A percentile compares a stretch with the other conserved stretches of the same genome.
Evolutionary conservation across 371 early-diverging fungal genomes (phyloP).

Genomic region (Apophysomyces ossiformis): DNA sequence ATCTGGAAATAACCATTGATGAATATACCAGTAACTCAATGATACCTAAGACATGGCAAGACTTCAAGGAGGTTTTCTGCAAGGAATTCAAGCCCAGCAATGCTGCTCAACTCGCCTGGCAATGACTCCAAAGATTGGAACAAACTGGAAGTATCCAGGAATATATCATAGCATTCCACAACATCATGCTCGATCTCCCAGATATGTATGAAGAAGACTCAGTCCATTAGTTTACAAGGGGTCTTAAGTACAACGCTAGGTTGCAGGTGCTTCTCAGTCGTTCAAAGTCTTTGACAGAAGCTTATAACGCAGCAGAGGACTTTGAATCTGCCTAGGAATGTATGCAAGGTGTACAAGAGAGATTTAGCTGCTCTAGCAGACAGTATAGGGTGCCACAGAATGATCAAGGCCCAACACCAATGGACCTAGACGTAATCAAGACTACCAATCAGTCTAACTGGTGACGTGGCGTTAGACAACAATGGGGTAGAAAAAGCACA

Average conservation of each 20-base stretch:
- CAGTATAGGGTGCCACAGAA: background rate
- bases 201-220: constrained; percentile 20
- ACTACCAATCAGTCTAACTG: too few species aligned
- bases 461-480: too few species aligned
- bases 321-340: background rate
- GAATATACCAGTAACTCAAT: background rate
- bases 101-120: constrained; percentile 3
- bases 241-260: constrained; percentile 14
- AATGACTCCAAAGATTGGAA: background rate
- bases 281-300: constrained; percentile 4
- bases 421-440: background rate
- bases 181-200: constrained; percentile 20
- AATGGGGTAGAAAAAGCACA: too few species aligned
- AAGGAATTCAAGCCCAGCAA: constrained; percentile 15
- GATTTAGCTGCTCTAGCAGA: background rate
- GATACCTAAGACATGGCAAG: background rate
- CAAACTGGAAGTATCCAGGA: background rate
- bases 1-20: constrained; percentile 6
- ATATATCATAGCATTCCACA: constrained; percentile 13
- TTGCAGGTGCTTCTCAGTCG: constrained; percentile 14
- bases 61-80: constrained; percentile 5
- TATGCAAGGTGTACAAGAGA: background rate
- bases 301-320: constrained; percentile 8
- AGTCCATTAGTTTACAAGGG: constrained; percentile 13
- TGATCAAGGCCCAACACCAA: background rate